Base-by-base conservation (phyloP, 202 grass and related monocot genomes). In the Eragrostis tef region DNA sequence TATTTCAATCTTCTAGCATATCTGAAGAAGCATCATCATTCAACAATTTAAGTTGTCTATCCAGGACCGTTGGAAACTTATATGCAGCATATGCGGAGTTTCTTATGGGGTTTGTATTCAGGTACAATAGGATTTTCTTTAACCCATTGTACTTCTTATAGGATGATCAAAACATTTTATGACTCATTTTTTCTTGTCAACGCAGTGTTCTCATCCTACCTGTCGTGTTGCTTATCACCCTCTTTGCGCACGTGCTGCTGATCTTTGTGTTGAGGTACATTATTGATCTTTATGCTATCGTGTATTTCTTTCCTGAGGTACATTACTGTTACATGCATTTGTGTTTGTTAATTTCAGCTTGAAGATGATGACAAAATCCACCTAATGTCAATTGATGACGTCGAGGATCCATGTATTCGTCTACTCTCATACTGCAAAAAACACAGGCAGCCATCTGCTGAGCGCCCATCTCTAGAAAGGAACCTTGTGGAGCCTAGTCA, bases 401-500 rank as follows among this genome's bases (percentile, higher is more conserved):
- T 95, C 56, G 90, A 95, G 45, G 93, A 93, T 79, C 89, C 90
- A 56, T 95, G 93, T 74, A 99, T 99, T 79, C 96, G 96, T 43
- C 86, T 99, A 80, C 90, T 99, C 66, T 99, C 96, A 11, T 99
- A 91, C 71, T 99, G 96, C 83, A 99, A 95, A 88, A 99, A 99
- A 74, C 96, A 99, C 71, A 99, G 96, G 70, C 92, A 91, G 31
- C 96, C 90, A 83, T 91, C 87, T 60, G 85, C 90, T 90, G 90
- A 93, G 77, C 87, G 83, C 59, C 83, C 90, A 70, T 86, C 87
- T 88, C 67, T 88, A 79, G 81, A 93, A 68, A 82, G 79, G 68
- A 65, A 74, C 53, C 74, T 69, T 81, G 42, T 73, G 67, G 71
- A 86, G 24, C 71, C 79, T 20, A 13, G 53, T 81, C 73, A 79